Percentiles rank a stretch among this genome's conserved stretches.
These are phyloP conservation scores for Domatiomyces catenatus DNA, from an alignment of 2,329 filamentous ascomycete genomes.

Conservation along the genomic window DNA sequence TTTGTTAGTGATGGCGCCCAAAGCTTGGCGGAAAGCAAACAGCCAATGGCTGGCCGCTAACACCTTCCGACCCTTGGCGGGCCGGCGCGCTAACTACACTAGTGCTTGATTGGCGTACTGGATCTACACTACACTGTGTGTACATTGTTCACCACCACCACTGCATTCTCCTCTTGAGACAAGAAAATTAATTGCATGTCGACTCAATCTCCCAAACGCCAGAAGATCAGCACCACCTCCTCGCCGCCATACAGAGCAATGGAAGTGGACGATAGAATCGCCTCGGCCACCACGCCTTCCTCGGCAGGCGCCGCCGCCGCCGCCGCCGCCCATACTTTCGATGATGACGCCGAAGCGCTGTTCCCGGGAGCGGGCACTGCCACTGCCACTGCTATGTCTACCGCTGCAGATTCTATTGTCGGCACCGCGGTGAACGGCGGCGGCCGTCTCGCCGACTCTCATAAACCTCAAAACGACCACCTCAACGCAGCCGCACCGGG, in stretches of 20 bases:
- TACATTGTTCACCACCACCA: no score
- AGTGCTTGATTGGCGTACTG: no score
- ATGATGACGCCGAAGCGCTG: slow-evolving; percentile 1
- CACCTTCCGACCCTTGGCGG: no score
- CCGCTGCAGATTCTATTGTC: not conserved
- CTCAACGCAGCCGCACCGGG: slow-evolving; percentile 18
- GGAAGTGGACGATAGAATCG: slow-evolving; percentile 17
- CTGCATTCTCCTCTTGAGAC: not conserved
- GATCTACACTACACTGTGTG: no score
- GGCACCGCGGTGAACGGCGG: not conserved
- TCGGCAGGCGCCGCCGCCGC: not conserved
- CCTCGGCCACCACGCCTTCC: slow-evolving; percentile 12
- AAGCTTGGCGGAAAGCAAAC: no score
- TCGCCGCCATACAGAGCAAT: slow-evolving; percentile 2
- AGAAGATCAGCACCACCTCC: not conserved
- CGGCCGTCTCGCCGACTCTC: slow-evolving; percentile 2
- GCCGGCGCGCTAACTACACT: no score
- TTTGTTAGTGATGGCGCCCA: no score
- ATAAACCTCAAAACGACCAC: slow-evolving; percentile 16
- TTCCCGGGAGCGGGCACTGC: slow-evolving; percentile 1
- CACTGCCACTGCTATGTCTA: not conserved
- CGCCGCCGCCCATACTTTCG: slow-evolving; percentile 2
- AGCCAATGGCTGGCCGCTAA: no score
- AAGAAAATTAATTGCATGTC: not conserved
- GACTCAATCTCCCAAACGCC: not conserved